These are phyloP conservation scores for Kluyveromyces dobzhanskii DNA, from an alignment of 805 yeast genomes.

Conservation along the genomic window DNA sequence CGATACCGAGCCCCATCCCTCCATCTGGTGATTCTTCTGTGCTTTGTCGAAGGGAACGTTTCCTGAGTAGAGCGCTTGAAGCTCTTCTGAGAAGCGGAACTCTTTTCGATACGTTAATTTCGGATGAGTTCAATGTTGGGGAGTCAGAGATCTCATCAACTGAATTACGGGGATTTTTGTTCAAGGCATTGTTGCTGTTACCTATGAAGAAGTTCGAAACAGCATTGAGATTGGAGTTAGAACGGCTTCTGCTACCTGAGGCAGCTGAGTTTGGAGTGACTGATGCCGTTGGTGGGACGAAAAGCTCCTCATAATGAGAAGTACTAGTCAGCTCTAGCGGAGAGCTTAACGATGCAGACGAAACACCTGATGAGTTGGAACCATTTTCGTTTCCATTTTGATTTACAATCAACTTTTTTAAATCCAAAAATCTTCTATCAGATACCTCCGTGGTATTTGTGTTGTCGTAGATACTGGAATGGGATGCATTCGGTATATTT, in stretches of 20 bases:
- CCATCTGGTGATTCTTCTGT: background rate
- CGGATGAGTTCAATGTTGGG: background rate
- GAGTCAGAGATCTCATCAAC: background rate
- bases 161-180: background rate
- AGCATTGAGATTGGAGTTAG: background rate
- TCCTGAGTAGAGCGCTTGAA: conserved; percentile 24
- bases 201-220: background rate
- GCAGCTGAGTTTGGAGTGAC: background rate
- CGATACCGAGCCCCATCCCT: background rate
- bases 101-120: conserved; percentile 9
- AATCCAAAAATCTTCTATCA: background rate
- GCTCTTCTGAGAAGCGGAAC: conserved; percentile 26
- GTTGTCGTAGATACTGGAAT: background rate
- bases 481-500: background rate
- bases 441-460: conserved; percentile 1
- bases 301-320: conserved; percentile 4
- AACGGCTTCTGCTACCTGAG: conserved; percentile 1
- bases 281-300: conserved; percentile 6
- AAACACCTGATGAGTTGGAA: conserved; percentile 3
- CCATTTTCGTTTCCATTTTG: background rate
- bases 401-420: background rate
- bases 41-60: conserved; percentile 15
- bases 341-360: conserved; percentile 4
- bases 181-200: background rate
- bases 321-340: background rate